Percentiles rank a stretch among this genome's conserved stretches.
These are phyloP conservation scores for Collybiopsis confluens DNA, from an alignment of 768 basidiomycete genomes.

Conservation along the genomic window DNA sequence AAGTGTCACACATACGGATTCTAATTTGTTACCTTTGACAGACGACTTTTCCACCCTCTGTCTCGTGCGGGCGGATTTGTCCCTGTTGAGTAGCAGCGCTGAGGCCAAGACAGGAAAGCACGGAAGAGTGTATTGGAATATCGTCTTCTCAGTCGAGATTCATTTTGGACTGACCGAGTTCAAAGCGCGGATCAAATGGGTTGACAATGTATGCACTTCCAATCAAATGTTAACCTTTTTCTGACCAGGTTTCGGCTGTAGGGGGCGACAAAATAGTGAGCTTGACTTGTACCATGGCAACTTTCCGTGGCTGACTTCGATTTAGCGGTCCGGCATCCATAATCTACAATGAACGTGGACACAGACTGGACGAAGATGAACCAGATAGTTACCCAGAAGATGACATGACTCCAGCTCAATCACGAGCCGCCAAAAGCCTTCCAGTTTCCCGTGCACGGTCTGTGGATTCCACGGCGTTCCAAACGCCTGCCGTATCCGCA, in stretches of 20 bases:
- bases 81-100: conserved; percentile 66
- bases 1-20: not conserved
- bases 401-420: conserved; percentile 42
- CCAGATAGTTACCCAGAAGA: conserved; percentile 63
- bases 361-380: conserved; percentile 63
- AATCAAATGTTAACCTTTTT: not conserved
- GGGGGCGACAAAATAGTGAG: conserved; percentile 74
- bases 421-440: conserved; percentile 36
- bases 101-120: conserved; percentile 59
- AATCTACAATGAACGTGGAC: conserved; percentile 77
- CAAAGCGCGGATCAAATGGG: conserved; percentile 78
- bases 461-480: conserved; percentile 33
- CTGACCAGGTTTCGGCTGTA: conserved; percentile 18
- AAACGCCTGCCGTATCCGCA: conserved; percentile 19
- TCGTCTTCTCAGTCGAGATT: conserved; percentile 80
- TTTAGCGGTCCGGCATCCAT: conserved; percentile 73
- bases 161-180: conserved; percentile 83
- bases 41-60: conserved; percentile 76
- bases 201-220: conserved; percentile 57
- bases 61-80: conserved; percentile 74
- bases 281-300: conserved; percentile 7
- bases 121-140: conserved; percentile 77
- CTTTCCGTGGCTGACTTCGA: conserved; percentile 3
- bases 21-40: conserved; percentile 16
- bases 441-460: conserved; percentile 54